These are phyloP conservation scores for Borovskyia barvae DNA, from an alignment of 208 protist genomes.

Conservation along the genomic window DNA sequence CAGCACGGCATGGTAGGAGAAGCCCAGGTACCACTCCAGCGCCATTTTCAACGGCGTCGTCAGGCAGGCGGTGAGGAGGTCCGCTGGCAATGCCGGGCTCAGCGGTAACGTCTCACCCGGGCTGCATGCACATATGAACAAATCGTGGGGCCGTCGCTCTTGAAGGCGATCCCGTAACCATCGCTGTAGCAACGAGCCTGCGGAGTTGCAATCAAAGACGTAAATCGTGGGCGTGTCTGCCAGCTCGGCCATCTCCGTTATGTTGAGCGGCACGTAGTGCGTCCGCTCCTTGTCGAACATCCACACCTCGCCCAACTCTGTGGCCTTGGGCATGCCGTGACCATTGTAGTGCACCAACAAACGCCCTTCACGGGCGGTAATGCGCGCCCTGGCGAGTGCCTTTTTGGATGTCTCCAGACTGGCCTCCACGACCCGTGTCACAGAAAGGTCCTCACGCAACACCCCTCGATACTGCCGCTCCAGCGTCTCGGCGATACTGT, in stretches of 20 bases:
- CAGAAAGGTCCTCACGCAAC: conserved; percentile 32
- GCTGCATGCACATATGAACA: conserved; percentile 95
- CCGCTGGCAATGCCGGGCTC: conserved; percentile 96
- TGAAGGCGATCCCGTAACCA: conserved; percentile 78
- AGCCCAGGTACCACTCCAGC: conserved; percentile 93
- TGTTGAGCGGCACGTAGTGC: conserved; percentile 98
- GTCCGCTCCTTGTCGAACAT: conserved; percentile 97
- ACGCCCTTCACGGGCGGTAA: conserved; percentile 86
- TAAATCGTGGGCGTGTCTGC: conserved; percentile 94
- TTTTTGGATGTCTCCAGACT: conserved; percentile 93
- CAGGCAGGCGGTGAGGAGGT: conserved; percentile 98
- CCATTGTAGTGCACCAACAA: conserved; percentile 99
- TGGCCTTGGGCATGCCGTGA: conserved; percentile 98
- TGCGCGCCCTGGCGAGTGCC: conserved; percentile 71
- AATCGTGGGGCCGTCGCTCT: conserved; percentile 82
- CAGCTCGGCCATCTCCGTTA: conserved; percentile 94
- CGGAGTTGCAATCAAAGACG: conserved; percentile 97
- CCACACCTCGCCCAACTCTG: conserved; percentile 97
- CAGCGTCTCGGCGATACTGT: conserved; percentile 91
- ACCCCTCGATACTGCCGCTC: conserved; percentile 93
- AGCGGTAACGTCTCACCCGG: conserved; percentile 95
- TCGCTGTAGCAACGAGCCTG: conserved; percentile 82
- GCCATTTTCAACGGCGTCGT: conserved; percentile 98
- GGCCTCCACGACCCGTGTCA: conserved; percentile 92
- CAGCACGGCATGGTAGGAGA: conserved; percentile 74